Evolutionary conservation across 208 protist species (phyloP).

Genomic region (Angomonas ambiguus): DNA sequence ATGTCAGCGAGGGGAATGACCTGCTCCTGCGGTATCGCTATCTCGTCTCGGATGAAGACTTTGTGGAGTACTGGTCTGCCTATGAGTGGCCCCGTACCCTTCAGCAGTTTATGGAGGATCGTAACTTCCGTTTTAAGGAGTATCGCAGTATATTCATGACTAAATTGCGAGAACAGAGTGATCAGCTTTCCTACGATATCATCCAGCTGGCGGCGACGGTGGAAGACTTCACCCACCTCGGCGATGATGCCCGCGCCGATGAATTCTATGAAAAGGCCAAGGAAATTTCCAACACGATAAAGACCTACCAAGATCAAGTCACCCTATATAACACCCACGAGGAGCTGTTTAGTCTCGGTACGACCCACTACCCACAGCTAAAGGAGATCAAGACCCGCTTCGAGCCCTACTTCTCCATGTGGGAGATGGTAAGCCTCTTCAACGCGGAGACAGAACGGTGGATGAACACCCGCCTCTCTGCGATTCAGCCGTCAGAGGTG

Average conservation of each 20-base stretch:
- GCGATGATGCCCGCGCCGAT: conserved; percentile 81
- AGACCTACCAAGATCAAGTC: conserved; percentile 60
- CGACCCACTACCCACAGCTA: conserved; percentile 87
- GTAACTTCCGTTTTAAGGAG: conserved; percentile 89
- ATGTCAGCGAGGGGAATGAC: conserved; percentile 75
- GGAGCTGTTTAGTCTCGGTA: conserved; percentile 77
- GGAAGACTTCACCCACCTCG: conserved; percentile 81
- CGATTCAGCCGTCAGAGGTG: conserved; percentile 71
- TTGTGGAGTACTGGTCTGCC: conserved; percentile 79
- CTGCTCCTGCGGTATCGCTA: conserved; percentile 82
- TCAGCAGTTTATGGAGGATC: conserved; percentile 85
- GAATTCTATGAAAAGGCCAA: conserved; percentile 87
- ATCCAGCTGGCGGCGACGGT: conserved; percentile 75
- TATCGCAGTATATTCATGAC: conserved; percentile 88
- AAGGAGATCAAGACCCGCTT: conserved; percentile 84
- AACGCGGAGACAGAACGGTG: conserved; percentile 84
- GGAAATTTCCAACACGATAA: conserved; percentile 64
- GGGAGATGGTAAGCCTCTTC: conserved; percentile 85
- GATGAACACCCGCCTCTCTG: conserved; percentile 85
- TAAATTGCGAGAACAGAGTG: conserved; percentile 83
- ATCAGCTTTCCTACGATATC: conserved; percentile 79
- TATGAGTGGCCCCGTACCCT: conserved; percentile 90
- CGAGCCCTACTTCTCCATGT: conserved; percentile 88
- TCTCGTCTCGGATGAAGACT: conserved; percentile 66
- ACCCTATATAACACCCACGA: conserved; percentile 88